Percentiles rank a stretch among this genome's conserved stretches.
These are phyloP conservation scores for Elsinoe perseae DNA, from an alignment of 2,329 filamentous ascomycete species.

Conservation along the genomic window DNA sequence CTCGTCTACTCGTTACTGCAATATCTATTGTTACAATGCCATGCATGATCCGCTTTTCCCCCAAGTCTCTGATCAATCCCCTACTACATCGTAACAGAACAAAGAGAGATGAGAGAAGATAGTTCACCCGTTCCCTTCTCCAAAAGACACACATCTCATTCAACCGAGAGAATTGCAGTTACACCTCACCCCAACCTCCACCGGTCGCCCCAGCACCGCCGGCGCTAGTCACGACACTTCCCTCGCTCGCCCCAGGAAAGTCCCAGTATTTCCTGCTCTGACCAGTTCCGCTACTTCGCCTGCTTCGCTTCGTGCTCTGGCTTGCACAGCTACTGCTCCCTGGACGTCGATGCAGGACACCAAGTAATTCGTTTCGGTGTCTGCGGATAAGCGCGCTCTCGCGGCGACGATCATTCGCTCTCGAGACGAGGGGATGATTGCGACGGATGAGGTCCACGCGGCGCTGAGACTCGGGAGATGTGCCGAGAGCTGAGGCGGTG, in stretches of 20 bases:
- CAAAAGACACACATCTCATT: too few species aligned
- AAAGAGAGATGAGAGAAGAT: constrained; percentile 1
- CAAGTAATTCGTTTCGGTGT: constrained; percentile 27
- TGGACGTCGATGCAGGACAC: constrained; percentile 7
- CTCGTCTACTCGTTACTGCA: constrained; percentile 9
- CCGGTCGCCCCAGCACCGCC: constrained; percentile 59
- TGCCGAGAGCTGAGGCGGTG: constrained; percentile 36
- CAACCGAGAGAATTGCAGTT: not conserved
- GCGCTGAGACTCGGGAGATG: constrained; percentile 55
- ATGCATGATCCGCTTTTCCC: not conserved
- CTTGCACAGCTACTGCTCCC: constrained; percentile 68
- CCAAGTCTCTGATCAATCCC: not conserved
- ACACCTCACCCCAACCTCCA: constrained; percentile 74
- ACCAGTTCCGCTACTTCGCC: constrained; percentile 59
- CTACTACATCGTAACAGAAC: not conserved
- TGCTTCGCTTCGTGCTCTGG: constrained; percentile 68
- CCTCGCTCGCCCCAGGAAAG: constrained; percentile 67
- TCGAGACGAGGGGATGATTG: constrained; percentile 76
- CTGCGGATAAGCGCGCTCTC: constrained; percentile 14
- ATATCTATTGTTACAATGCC: constrained; percentile 2
- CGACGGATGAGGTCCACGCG: constrained; percentile 78
- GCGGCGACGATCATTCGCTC: constrained; percentile 24
- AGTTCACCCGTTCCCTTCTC: not conserved
- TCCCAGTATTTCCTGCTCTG: constrained; percentile 75
- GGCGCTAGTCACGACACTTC: constrained; percentile 27